phyloP scores from a whole-genome alignment of 805 yeast genomes.

The Yarrowia alimentaria region DNA sequence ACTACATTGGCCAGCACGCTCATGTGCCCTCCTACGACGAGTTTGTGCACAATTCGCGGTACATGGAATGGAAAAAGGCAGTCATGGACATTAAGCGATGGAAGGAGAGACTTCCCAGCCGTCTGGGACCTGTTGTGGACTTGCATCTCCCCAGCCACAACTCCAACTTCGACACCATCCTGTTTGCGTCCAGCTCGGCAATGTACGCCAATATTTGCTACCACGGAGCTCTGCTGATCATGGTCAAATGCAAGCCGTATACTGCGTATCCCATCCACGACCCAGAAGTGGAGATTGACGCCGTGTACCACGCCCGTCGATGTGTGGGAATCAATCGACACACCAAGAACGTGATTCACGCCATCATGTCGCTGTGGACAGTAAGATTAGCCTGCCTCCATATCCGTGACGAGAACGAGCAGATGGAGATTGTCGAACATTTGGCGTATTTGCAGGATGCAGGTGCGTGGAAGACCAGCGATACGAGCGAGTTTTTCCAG shows the following conservation, averaged over 20 bases:
- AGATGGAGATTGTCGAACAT: slow-evolving; percentile 10
- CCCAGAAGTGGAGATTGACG: slow-evolving; percentile 10
- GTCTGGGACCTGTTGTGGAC: slow-evolving; percentile 1
- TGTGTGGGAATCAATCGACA: slow-evolving; percentile 1
- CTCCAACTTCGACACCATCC: slow-evolving; percentile 6
- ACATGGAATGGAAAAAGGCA: slow-evolving; percentile 18
- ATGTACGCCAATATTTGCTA: slow-evolving; percentile 23
- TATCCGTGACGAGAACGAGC: background rate
- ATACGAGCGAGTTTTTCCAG: slow-evolving; percentile 11
- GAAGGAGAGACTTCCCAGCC: slow-evolving; percentile 10
- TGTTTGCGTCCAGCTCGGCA: slow-evolving; percentile 6
- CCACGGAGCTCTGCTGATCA: slow-evolving; percentile 4
- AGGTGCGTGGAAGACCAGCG: slow-evolving; percentile 23
- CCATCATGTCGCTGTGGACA: slow-evolving; percentile 23
- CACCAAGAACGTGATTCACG: slow-evolving; percentile 17
- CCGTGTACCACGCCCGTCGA: background rate
- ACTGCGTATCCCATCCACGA: slow-evolving; percentile 20
- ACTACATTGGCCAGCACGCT: slow-evolving; percentile 12
- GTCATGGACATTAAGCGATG: slow-evolving; percentile 13
- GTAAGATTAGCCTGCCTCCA: slow-evolving; percentile 6
- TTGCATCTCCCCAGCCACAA: background rate
- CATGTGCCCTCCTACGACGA: slow-evolving; percentile 22
- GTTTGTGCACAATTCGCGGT: slow-evolving; percentile 22
- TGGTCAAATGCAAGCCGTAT: slow-evolving; percentile 17
- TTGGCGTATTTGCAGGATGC: slow-evolving; percentile 11